phyloP scores from a whole-genome alignment of 139 green algal genomes.

The Coelastrella sp. region DNA sequence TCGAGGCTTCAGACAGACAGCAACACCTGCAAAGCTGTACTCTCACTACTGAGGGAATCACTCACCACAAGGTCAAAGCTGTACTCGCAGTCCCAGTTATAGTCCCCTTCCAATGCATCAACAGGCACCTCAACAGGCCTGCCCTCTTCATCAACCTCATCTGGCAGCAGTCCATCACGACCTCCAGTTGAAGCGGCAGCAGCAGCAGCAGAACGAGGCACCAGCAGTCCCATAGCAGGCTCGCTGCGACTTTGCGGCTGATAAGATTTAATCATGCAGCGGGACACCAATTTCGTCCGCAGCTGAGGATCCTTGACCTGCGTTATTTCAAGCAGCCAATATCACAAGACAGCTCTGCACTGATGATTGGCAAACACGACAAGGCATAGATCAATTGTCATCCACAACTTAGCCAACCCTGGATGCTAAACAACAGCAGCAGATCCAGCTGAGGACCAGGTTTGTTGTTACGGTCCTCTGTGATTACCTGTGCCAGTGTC shows the following conservation, averaged over 20 bases:
- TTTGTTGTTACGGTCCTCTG: too few species aligned
- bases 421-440: too few species aligned
- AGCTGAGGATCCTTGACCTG: not conserved
- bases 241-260: slow-evolving; percentile 12
- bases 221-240: slow-evolving; percentile 20
- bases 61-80: slow-evolving; percentile 34
- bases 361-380: too few species aligned
- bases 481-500: slow-evolving; percentile 21
- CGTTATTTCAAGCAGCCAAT: not conserved
- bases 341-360: too few species aligned
- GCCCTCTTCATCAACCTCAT: not conserved
- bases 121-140: not conserved
- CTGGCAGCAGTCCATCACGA: not conserved
- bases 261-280: slow-evolving; percentile 46
- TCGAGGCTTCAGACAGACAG: not conserved
- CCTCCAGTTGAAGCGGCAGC: not conserved
- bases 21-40: not conserved
- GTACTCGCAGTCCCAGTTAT: slow-evolving; percentile 49
- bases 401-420: too few species aligned
- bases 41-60: too few species aligned
- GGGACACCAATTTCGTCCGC: not conserved
- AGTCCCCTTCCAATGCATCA: slow-evolving; percentile 41
- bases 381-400: too few species aligned
- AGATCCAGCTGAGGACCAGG: too few species aligned
- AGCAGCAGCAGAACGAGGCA: not conserved